Evolutionary conservation across 1,139 yeast species (phyloP), one percentile per base, ranked within the genome.

Genomic region (Hansenula anomala): DNA sequence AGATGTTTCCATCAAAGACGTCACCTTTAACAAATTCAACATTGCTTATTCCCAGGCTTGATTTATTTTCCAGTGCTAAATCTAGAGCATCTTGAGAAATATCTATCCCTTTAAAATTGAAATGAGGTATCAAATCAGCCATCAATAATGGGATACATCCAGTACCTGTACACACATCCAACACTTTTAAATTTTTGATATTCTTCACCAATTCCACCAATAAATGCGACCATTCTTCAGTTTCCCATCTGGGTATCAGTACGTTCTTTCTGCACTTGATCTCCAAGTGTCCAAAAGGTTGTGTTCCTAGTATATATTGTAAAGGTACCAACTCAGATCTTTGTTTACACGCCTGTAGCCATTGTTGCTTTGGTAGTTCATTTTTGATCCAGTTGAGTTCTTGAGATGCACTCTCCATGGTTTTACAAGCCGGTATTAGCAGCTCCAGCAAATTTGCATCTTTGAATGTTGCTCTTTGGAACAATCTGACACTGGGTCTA

Each of bases 211-310:
- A 54, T 40, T 67, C 68, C 25, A 63, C 28, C 22, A 20, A 20
- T 20, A 6, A 6, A 20, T 20, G 22, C 8, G 75, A 68, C 97
- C 97, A 90, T 52, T 88, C 96, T 56, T 92, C 97, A 0, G 98
- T 92, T 55, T 92, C 98, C 85, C 95, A 81, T 36, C 98, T 63
- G 0, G 98, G 98, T 32, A 92, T 89, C 43, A 92, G 63, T 2
- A 88, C 97, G 0, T 80, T 79, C 1, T 67, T 67, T 20, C 61
- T 53, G 53, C 96, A 87, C 25, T 54, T 47, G 4, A 92, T 69
- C 17, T 74, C 76, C 36, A 90, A 58, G 2, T 56, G 54, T 0
- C 95, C 96, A 64, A 92, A 92, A 2, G 97, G 97, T 61, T 90
- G 97, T 1, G 79, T 63, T 1, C 90, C 89, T 18, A 92, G 64